Evolutionary conservation across 768 basidiomycete genomes (phyloP), one percentile per base, ranked within the genome.

Genomic region (Lenzites betulinus): DNA sequence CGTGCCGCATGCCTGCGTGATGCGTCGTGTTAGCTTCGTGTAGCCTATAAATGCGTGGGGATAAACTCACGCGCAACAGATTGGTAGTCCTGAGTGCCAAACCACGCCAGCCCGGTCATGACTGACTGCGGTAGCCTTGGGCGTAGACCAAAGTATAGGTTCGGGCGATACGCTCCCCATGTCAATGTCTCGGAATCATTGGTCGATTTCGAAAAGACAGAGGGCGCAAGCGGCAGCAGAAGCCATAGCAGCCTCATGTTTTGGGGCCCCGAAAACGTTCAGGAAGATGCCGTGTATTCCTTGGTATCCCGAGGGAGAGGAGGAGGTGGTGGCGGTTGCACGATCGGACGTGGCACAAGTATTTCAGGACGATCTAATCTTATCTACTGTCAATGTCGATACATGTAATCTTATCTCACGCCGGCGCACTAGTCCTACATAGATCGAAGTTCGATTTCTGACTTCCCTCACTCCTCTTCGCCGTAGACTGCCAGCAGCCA

Each of bases 51-150:
- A 16, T 47, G 2, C 33, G 22, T 28, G 13, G 20, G 9, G 25
- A 36, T 66, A n/a, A 39, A 77, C 89, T 72, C 62, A 88, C 90
- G 81, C 61, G 75, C 71, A 58, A 86, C 74, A 64, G 92, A 88
- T 69, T 87, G 80, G 69, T 85, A 97, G 74, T 96, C 83, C 39
- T 92, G 87, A 8, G 92, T 88, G 30, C 95, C 92, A 71, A 92
- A 94, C 95, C 95, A 98, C 74, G 96, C 84, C 35, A 98, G 82
- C 13, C 95, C 95, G 2, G 91, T 93, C 86, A 95, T 83, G 26
- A 98, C 81, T n/a, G 92, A 93, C 67, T 92, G 85, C 0, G 95
- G 93, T 63, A 93, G 76, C 44, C 89, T 82, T 13, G 95, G 92
- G 50, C 92, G 78, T 46, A 97, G 79, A 20, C 95, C 95, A 74